Percentiles rank a stretch among this genome's conserved stretches.
Evolutionary conservation across 495 filamentous ascomycete species (phyloP).

Genomic region (Xylaria venustula): DNA sequence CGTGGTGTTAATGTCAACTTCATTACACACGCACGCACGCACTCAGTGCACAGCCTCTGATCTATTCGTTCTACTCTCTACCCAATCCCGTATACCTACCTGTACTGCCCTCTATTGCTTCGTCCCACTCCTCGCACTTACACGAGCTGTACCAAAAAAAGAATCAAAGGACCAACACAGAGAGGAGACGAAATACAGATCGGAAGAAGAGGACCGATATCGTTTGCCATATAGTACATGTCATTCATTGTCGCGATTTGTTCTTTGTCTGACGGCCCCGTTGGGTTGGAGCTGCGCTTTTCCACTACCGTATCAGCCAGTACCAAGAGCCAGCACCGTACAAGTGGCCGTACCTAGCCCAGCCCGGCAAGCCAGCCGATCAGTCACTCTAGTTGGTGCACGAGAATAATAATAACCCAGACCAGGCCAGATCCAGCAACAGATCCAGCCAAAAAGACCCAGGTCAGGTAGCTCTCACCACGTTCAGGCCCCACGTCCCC

Average conservation of each 20-base stretch:
- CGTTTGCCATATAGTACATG: too few relatives aligned
- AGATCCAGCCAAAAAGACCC: neutral
- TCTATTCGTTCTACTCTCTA: neutral
- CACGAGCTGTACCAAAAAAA: conserved; percentile 1
- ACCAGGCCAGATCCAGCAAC: neutral
- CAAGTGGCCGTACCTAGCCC: neutral
- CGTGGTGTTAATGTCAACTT: neutral
- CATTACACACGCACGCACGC: neutral
- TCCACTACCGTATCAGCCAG: too few relatives aligned
- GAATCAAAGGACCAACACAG: neutral
- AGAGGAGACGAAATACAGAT: neutral
- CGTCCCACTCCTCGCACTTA: neutral
- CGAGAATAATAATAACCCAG: neutral
- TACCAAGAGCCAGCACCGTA: too few relatives aligned
- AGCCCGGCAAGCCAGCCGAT: neutral
- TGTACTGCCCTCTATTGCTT: neutral
- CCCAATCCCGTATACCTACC: neutral
- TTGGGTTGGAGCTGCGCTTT: neutral
- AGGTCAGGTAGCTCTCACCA: too few relatives aligned
- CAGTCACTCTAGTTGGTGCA: neutral
- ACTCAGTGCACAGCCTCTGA: neutral
- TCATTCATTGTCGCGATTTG: too few relatives aligned
- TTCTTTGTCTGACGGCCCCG: too few relatives aligned
- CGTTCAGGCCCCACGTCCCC: conserved; percentile 11
- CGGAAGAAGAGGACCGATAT: too few relatives aligned